Conservation (phyloP, 1,284 basidiomycete genomes). For the Marasmius tenuissimus region DNA sequence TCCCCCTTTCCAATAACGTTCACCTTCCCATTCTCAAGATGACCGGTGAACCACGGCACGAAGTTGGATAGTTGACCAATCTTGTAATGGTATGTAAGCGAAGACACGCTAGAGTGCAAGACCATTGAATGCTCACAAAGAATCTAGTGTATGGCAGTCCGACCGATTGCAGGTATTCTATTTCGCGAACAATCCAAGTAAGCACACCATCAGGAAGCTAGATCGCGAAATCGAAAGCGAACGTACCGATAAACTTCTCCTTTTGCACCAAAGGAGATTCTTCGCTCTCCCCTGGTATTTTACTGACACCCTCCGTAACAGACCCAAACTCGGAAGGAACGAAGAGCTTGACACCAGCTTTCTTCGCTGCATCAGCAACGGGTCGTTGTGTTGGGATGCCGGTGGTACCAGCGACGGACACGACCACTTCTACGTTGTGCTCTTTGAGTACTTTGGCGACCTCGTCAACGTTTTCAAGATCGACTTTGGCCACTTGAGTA, state of each 20-base stretch:
- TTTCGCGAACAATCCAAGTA: neutral
- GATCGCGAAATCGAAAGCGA: neutral
- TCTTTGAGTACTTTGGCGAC: neutral
- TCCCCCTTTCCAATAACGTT: conserved; percentile 20
- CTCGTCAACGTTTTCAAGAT: neutral
- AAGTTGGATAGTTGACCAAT: conserved; percentile 1
- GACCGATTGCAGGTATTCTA: neutral
- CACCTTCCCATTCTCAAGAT: conserved; percentile 12
- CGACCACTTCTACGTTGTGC: neutral
- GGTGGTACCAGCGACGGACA: neutral
- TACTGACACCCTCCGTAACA: neutral
- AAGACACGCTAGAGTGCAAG: too few relatives aligned
- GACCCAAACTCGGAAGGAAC: neutral
- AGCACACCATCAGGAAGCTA: neutral
- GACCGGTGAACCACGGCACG: conserved; percentile 9
- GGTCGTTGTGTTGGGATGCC: neutral
- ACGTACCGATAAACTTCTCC: neutral
- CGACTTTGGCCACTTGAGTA: neutral
- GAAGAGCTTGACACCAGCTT: conserved; percentile 4
- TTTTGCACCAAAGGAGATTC: neutral
- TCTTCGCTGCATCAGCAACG: conserved; percentile 6
- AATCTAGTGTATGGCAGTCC: conserved; percentile 14
- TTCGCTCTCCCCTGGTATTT: neutral
- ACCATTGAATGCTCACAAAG: conserved; percentile 6
- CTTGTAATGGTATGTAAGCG: too few relatives aligned